Percentiles rank a stretch among this genome's conserved stretches.
Evolutionary conservation across 495 filamentous ascomycete genomes (phyloP).

Genomic region (Penicillium antarcticum): DNA sequence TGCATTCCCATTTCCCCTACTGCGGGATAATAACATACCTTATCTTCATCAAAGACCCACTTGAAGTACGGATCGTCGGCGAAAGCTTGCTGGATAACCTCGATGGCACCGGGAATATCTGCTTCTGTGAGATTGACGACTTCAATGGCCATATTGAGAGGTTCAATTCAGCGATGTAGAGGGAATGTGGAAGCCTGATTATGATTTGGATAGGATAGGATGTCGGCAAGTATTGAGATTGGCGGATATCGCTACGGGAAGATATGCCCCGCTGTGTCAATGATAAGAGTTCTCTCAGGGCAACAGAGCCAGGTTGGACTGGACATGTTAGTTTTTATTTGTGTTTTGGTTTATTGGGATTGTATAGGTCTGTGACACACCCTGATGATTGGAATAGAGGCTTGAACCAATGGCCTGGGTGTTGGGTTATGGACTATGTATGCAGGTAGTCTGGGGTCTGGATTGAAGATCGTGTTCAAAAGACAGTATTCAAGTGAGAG

Average conservation of each 20-base stretch:
- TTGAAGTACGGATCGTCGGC: conserved; percentile 60
- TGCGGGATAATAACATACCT: conserved; percentile 41
- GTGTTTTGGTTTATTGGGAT: no score
- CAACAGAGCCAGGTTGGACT: background rate
- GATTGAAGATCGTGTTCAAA: no score
- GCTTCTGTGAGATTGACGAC: conserved; percentile 51
- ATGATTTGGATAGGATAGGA: no score
- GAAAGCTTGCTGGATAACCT: conserved; percentile 54
- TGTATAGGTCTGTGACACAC: no score
- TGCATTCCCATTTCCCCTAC: no score
- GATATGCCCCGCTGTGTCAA: background rate
- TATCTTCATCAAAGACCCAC: conserved; percentile 57
- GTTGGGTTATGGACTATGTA: no score
- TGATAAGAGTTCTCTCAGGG: background rate
- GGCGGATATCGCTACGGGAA: background rate
- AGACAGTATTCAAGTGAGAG: no score
- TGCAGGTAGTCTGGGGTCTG: no score
- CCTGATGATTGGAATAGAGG: no score
- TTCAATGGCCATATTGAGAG: conserved; percentile 45
- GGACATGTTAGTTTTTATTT: no score
- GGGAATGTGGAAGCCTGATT: background rate
- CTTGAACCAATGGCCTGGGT: no score
- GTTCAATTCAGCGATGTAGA: background rate
- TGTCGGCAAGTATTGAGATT: no score
- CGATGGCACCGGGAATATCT: conserved; percentile 59